Conservation (phyloP, 208 protist genomes). For the Wallacemonas sp. region DNA sequence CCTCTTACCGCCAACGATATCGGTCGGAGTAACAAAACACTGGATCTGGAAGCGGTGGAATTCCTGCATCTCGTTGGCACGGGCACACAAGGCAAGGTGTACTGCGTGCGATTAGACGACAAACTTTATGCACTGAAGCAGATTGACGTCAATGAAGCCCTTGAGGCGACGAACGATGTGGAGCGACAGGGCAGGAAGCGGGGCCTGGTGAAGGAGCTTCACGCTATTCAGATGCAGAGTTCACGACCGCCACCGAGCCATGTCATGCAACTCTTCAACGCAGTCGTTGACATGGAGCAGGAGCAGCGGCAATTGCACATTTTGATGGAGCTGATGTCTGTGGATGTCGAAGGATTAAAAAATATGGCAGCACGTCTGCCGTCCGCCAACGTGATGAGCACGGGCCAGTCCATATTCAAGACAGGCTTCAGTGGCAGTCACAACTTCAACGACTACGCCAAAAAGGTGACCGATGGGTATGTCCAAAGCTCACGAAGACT, state of each 20-base stretch:
- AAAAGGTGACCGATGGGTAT: neutral
- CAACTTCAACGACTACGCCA: constrained; percentile 7
- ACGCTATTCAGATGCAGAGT: constrained; percentile 79
- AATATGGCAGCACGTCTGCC: constrained; percentile 79
- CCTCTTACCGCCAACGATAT: constrained; percentile 58
- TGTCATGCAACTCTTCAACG: constrained; percentile 88
- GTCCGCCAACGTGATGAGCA: constrained; percentile 54
- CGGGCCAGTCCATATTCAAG: constrained; percentile 71
- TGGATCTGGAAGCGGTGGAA: constrained; percentile 75
- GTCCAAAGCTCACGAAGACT: constrained; percentile 50
- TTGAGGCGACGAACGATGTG: constrained; percentile 62
- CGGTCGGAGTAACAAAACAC: constrained; percentile 65
- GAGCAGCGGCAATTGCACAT: constrained; percentile 69
- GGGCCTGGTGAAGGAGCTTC: constrained; percentile 85
- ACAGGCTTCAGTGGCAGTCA: constrained; percentile 7
- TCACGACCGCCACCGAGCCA: constrained; percentile 37
- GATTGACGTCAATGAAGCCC: constrained; percentile 77
- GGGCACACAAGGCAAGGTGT: constrained; percentile 81
- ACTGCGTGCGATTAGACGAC: constrained; percentile 64
- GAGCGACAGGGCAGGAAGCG: constrained; percentile 83
- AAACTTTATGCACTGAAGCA: constrained; percentile 86
- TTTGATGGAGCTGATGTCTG: constrained; percentile 86
- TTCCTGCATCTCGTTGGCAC: constrained; percentile 62
- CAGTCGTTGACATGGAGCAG: constrained; percentile 52
- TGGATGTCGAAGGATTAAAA: constrained; percentile 75